Evolutionary conservation across 495 filamentous ascomycete genomes (phyloP), one percentile per base, ranked within the genome.

Genomic region (Aspergillus incahuasiensis): DNA sequence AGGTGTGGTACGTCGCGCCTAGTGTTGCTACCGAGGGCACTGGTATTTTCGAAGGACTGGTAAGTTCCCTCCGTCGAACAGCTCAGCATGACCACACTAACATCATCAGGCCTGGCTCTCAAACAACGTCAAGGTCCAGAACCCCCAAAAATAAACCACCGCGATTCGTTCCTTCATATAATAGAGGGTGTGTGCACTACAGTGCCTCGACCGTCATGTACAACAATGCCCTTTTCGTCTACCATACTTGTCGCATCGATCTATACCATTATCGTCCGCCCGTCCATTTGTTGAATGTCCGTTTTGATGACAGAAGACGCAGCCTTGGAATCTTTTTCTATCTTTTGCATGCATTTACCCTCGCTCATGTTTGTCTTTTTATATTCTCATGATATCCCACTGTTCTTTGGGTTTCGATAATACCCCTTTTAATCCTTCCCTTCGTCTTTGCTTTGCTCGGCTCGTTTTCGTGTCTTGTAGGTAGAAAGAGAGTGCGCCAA

Each of bases 1-100:
- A 91, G 77, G 82, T 90, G 63, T 98, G 92, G 92, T 94, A 90
- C 73, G 95, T 97, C 46, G 89, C 92, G 66, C 95, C 95, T 34
- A 95, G 91, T 74, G 91, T 92, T 63, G 94, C 94, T 43, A 96
- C 90, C 34, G 90, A 89, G 21, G 92, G 92, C 28, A 94, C 94
- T 60, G 95, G 94, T 63, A 84, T 98, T 57, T 88, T 95, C 60
- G 92, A 97, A 75, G 94, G 95, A 41, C 76, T 98, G 68, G 87
- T 89, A 78, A 74, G 82, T 79, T 19, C 48, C 21, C 21, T 28
- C 21, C 11, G n/a, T 43, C 42, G 11, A 19, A 19, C 11, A 32
- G 6, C 21, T 13, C 18, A 6, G 11, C 22, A 6, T 21, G 46
- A 28, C 25, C 55, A 59, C 38, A 59, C 56, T 57, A 54, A 56